Evolutionary conservation across 2,329 filamentous ascomycete species (phyloP), one percentile per base, ranked within the genome.

Genomic region (Sporothrix brasiliensis): DNA sequence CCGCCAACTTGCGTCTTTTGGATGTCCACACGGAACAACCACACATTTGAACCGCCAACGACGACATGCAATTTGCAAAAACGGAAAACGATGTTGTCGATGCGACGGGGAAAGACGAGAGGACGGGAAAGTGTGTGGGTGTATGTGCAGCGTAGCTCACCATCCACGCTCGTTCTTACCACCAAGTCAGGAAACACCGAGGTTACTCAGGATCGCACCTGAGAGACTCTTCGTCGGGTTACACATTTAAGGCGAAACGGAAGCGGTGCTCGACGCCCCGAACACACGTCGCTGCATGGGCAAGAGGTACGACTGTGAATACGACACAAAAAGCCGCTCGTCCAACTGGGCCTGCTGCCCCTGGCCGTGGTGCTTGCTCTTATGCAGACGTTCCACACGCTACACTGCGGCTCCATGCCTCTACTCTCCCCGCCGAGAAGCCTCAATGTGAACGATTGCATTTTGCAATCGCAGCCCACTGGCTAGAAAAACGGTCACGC

Each of bases 1-100:
- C 60, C 60, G 60, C 60, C 60, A 49, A 49, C 41, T 27, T 63
- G 60, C 60, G 14, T 63, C 60, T 49, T 63, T 63, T 63, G 60
- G 60, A 63, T 39, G 21, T 14, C 24, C 41, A 47, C 60, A 49
- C 60, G 21, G 41, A 63, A 19, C 60, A 63, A 41, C 41, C 60
- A 21, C 41, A 49, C 60, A 16, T 63, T 49, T 47, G 44, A 19
- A 41, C 60, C 21, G 41, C 24, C 30, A 60, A 27, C 16, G n/a
- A 14, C 6, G 39, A 63, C n/a, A 13, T 3, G 34, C 4, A 34
- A 13, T 41, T 24, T 11, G 11, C 30, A 41, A 63, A 41, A 47
- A n/a, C 27, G 21, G 21, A 24, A 24, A 16, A 19, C n/a, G 39
- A 63, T 10, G 30, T 19, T 44, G n/a, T 47, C n/a, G 47, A 27